Base-by-base conservation (phyloP, 768 basidiomycete species). In the Mycena amicta region DNA sequence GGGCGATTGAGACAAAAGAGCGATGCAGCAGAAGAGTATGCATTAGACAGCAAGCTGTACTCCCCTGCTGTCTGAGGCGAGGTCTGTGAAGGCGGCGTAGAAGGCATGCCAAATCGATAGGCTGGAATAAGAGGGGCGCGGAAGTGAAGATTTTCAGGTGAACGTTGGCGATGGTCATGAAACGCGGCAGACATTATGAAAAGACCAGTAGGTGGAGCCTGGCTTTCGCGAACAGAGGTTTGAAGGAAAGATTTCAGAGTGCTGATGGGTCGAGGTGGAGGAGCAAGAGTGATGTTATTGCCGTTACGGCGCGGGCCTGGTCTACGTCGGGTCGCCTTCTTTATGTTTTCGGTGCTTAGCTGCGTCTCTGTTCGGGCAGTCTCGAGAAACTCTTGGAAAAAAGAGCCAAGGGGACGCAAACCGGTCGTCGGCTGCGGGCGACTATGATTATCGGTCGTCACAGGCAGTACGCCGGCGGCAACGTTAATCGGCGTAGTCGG, bases 281-380 rank as follows among this genome's bases (percentile, higher is more conserved):
- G 50, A 23, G 56, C 25, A 28, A 31, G 46, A 3, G 15, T 28
- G 27, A 11, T 27, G 12, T 22, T 56, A 39, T n/a, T n/a, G n/a
- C 33, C 16, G 13, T 39, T 46, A 23, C 5, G 46, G 8, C 27
- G 27, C 30, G 27, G 16, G 26, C 53, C 59, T 52, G 50, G 29
- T 22, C 31, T 5, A 25, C 50, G 28, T 52, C 47, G 25, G 26
- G 55, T 33, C 30, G 37, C 25, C 12, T 50, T 60, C 39, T 43
- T 56, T 25, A 25, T 41, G 11, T 27, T 54, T 31, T 20, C 23
- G 11, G 49, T 46, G 47, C 47, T 43, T 6, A 56, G 43, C n/a
- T 63, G 58, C 26, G 62, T 60, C 41, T 57, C 62, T 1, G 55
- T 29, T 29, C 59, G 45, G 20, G 62, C 62, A 30, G 55, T 63